phyloP scores from a whole-genome alignment of 2,329 filamentous ascomycete genomes.

The Phoma herbarum region DNA sequence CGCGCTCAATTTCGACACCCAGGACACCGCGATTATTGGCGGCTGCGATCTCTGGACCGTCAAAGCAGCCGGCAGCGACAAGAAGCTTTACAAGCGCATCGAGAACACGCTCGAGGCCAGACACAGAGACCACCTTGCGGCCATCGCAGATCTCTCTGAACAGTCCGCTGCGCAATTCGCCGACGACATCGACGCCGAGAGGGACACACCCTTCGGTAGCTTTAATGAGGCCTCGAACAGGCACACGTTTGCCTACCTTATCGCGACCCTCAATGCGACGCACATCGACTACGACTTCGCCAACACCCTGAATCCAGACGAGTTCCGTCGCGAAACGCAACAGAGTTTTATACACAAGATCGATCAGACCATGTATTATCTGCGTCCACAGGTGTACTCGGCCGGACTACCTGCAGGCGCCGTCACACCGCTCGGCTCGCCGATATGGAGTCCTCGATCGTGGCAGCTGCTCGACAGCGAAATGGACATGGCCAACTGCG shows the following conservation, averaged over 20 bases:
- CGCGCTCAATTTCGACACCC: slow-evolving; percentile 94
- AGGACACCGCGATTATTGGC: slow-evolving; percentile 89
- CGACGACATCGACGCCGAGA: slow-evolving; percentile 74
- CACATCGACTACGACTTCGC: slow-evolving; percentile 98
- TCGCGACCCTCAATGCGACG: slow-evolving; percentile 94
- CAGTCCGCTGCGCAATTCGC: slow-evolving; percentile 78
- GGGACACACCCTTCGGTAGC: slow-evolving; percentile 90
- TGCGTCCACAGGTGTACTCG: slow-evolving; percentile 69
- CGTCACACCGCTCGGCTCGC: slow-evolving; percentile 59
- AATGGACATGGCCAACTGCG: slow-evolving; percentile 90
- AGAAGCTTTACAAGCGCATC: slow-evolving; percentile 97
- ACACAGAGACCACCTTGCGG: slow-evolving; percentile 85
- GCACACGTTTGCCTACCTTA: slow-evolving; percentile 93
- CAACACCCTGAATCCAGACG: slow-evolving; percentile 83
- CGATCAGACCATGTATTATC: slow-evolving; percentile 84
- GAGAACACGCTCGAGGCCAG: slow-evolving; percentile 90
- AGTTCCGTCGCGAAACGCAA: slow-evolving; percentile 87
- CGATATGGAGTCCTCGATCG: slow-evolving; percentile 86
- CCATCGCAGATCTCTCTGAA: slow-evolving; percentile 87
- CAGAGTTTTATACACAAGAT: slow-evolving; percentile 85
- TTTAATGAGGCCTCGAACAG: slow-evolving; percentile 88
- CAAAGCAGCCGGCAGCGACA: slow-evolving; percentile 92
- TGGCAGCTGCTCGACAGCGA: slow-evolving; percentile 94
- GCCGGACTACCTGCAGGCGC: slow-evolving; percentile 55
- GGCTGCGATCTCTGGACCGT: slow-evolving; percentile 97